These are phyloP conservation scores for Parathielavia appendiculata DNA, from an alignment of 495 filamentous ascomycete species.

Conservation along the genomic window DNA sequence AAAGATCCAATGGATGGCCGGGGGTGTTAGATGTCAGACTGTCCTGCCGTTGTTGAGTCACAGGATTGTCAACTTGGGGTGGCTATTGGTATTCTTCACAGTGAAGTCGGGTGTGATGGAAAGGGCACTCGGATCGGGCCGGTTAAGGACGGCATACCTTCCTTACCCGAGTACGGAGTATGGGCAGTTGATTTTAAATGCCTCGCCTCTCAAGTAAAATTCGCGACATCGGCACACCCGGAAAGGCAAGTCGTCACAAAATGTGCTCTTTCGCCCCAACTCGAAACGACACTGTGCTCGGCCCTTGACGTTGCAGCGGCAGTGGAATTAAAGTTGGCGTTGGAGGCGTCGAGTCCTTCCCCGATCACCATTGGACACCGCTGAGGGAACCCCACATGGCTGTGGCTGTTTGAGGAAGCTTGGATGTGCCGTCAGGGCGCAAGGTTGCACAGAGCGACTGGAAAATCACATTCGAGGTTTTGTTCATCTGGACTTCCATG, in stretches of 20 bases:
- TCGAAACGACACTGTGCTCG: slow-evolving; percentile 1
- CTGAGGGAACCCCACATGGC: not conserved
- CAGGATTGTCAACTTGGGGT: not conserved
- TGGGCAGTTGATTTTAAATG: slow-evolving; percentile 15
- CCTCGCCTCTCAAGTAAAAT: slow-evolving; percentile 17
- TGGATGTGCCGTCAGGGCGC: not conserved
- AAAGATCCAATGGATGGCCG: not conserved
- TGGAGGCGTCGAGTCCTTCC: not conserved
- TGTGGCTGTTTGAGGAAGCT: not conserved
- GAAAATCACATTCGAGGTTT: too few relatives aligned
- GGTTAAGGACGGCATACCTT: slow-evolving; percentile 26
- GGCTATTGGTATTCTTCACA: too few relatives aligned
- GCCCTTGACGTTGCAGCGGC: not conserved
- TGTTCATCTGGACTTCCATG: too few relatives aligned
- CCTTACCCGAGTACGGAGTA: not conserved
- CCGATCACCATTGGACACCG: not conserved
- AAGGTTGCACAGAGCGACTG: not conserved
- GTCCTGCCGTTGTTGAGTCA: not conserved
- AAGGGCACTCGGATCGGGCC: slow-evolving; percentile 15
- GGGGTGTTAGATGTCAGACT: not conserved
- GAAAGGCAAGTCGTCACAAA: not conserved
- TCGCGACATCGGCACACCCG: slow-evolving; percentile 17
- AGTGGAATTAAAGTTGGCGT: slow-evolving; percentile 16
- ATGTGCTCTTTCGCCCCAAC: not conserved
- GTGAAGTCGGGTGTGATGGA: not conserved